phyloP scores from a whole-genome alignment of 768 basidiomycete species.

The Xerocomus spinulosus region DNA sequence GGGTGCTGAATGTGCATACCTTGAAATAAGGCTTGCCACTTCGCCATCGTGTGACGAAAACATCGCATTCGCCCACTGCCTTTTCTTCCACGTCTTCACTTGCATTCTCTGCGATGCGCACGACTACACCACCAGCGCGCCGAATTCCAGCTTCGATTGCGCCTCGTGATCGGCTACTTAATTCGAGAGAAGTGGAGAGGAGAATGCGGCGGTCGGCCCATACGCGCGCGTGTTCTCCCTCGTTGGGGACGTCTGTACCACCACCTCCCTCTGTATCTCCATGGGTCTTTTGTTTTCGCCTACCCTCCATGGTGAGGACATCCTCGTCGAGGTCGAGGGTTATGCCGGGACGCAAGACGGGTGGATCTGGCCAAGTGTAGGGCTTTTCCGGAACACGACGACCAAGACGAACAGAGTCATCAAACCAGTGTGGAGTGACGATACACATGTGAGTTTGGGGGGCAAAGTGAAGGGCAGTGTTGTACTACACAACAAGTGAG shows the following conservation, averaged over 20 bases:
- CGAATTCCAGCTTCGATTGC: slow-evolving; percentile 58
- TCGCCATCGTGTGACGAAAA: slow-evolving; percentile 68
- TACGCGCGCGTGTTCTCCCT: slow-evolving; percentile 38
- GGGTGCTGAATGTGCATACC: slow-evolving; percentile 36
- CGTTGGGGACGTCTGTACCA: slow-evolving; percentile 5
- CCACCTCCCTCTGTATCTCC: slow-evolving; percentile 21
- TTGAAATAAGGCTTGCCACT: slow-evolving; percentile 65
- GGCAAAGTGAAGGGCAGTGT: slow-evolving; percentile 53
- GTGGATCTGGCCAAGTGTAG: slow-evolving; percentile 75
- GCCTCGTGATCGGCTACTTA: slow-evolving; percentile 43
- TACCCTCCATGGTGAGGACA: slow-evolving; percentile 13
- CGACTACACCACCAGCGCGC: slow-evolving; percentile 53
- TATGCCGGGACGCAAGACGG: slow-evolving; percentile 35
- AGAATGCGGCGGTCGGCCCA: slow-evolving; percentile 62
- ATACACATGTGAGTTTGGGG: slow-evolving; percentile 56
- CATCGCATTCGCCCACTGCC: slow-evolving; percentile 52
- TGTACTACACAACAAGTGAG: slow-evolving; percentile 29
- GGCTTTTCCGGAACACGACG: slow-evolving; percentile 45
- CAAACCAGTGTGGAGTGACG: slow-evolving; percentile 91
- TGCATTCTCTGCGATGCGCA: slow-evolving; percentile 49
- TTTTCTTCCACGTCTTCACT: slow-evolving; percentile 28
- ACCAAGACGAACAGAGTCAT: slow-evolving; percentile 65
- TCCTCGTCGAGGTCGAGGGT: slow-evolving; percentile 15
- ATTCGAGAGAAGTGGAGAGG: slow-evolving; percentile 54
- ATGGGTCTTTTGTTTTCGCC: slow-evolving; percentile 21